Evolutionary conservation across 1,139 yeast genomes (phyloP), one percentile per base, ranked within the genome.

Genomic region (Candida frijolesensis): DNA sequence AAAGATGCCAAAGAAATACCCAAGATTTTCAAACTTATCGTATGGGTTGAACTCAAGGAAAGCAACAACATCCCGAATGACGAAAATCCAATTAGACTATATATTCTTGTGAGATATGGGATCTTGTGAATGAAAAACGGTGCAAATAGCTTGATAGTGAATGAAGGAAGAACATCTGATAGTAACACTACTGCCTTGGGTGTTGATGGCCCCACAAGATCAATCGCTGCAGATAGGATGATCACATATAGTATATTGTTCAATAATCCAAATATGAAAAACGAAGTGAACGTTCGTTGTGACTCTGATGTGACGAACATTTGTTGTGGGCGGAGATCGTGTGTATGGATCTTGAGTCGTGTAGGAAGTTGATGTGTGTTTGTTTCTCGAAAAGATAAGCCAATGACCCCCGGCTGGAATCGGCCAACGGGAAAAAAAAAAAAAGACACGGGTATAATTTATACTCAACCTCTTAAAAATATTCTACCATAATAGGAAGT

Each of bases 191-290:
- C 73, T 0, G 96, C 94, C 65, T 94, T 92, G 12, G 98, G 98
- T 0, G 89, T 80, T 15, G 77, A 61, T 0, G 89, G 80, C 0
- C 97, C 97, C 1, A 92, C 97, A 16, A 94, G 72, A 63, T 94
- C 98, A 39, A 89, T 82, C 2, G 98, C 98, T 0, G 98, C 96
- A 0, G 96, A 85, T 18, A 94, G 73, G 42, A 92, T 91, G 30
- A 94, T 94, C 45, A 92, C 98, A 69, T 92, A 94, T 2, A 92
- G 79, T 6, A 92, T 87, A 64, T 94, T 94, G 68, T 94, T 94
- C 45, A 91, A 73, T 16, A 92, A 78, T 0, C 98, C 99, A 68
- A 92, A 89, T 2, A 86, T 64, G 83, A 95, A 87, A 67, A 92
- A 92, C 8, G 87, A 75, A 0, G 66, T 47, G 58, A 83, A 85